Base-by-base conservation (phyloP, 2,329 filamentous ascomycete species). In the Colletotrichum paranaense region DNA sequence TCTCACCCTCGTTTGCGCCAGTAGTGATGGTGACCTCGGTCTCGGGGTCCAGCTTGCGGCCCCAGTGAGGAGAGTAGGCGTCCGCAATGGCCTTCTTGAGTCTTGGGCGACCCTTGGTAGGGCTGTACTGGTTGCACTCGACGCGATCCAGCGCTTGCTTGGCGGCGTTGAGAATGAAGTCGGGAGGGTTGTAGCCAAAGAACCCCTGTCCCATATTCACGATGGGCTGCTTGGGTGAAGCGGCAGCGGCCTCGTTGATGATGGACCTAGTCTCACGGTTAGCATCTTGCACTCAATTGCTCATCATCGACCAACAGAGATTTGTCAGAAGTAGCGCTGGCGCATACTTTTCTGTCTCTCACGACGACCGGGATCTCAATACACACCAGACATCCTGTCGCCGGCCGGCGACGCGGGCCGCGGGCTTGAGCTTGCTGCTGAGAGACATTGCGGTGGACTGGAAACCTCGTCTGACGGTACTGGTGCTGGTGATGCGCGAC, bases 51-150 rank as follows among this genome's bases (percentile, higher is more conserved):
- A 99, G 84, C 75, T 89, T 87, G 67, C 94, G 91, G 46, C 94
- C 95, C 87, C 97, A 98, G 82, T 93, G 92, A 1, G 95, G 94
- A 16, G 95, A 93, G 85, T 99, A 99, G 26, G 97, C 94, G 78
- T 97, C 92, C 2, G 97, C 94, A 79, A 99, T 92, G 64, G 97
- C 97, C 86, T 98, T 94, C 88, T 93, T 96, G 80, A 99, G 88
- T 68, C 96, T 90, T 55, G 97, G 96, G 7, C 96, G 92, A 74
- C 97, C 97, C 88, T 95, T 97, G 24, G 97, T 98, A 2, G 95
- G 97, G 26, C 95, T 96, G 88, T 99, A 99, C 87, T 99, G 97
- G 83, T 99, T 99, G 89, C 96, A 98, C 77, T 98, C 97, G 26
- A 99, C 96, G 64, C 91, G 90, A 80, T 98, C 93, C 64, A 99